Evolutionary conservation across 441 rosid genomes (phyloP), one percentile per base, ranked within the genome.

Genomic region (Raphanus hybrid): DNA sequence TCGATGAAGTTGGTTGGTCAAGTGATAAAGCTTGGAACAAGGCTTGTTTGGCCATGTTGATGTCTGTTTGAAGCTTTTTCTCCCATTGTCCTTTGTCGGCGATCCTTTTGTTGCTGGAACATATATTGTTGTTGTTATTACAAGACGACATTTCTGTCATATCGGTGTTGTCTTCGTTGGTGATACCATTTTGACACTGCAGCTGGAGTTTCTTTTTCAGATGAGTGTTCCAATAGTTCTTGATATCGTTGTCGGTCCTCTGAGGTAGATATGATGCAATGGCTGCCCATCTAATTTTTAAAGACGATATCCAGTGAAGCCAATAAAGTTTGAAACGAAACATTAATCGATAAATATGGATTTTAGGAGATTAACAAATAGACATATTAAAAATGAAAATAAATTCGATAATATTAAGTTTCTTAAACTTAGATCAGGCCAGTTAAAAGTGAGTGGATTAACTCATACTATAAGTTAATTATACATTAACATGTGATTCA

Each of bases 191-290:
- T 23, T 83, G 90, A 73, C 85, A 80, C 71, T 89, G 87, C 83
- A 85, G 84, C 71, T 85, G 83, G 8, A 91, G 94, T 82, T 93
- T 93, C 88, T 90, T 95, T 89, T 93, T 93, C 73, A 95, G 79
- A 83, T 95, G 97, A 14, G 97, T 95, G 87, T 95, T 92, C 98
- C 98, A 94, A 73, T 91, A 94, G 78, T 94, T 94, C 89, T 94
- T 94, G 78, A 94, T 90, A 73, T 94, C 99, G 20, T 94, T 94
- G 72, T 94, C 98, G 69, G 98, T 94, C 75, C 98, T 84, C 67
- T 91, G 97, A 9, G 99, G 99, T 69, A 95, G 97, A 80, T 91
- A 91, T 29, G 99, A 89, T 71, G 99, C 99, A 86, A 95, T 95
- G 48, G 99, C 99, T 16, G 99, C 99, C 99, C 99, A 95, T 86